A percentile compares a stretch with the other conserved stretches of the same genome.
These are phyloP conservation scores for Cyclotella kingstonii DNA, from an alignment of 108 stramenopile species.

Conservation along the genomic window DNA sequence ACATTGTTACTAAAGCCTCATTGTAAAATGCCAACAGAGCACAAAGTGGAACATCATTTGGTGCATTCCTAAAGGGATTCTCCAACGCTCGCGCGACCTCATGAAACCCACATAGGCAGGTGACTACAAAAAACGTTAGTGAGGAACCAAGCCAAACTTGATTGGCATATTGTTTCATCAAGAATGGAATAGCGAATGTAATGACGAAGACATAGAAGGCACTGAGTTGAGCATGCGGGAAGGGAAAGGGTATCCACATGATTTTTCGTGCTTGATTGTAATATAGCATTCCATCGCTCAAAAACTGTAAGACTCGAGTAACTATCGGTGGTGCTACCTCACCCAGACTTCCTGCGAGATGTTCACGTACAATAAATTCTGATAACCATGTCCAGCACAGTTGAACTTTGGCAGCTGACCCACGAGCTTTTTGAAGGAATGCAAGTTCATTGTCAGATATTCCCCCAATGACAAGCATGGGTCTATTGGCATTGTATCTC, in stretches of 20 bases:
- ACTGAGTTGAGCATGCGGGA: slow-evolving; percentile 71
- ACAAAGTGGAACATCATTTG: slow-evolving; percentile 71
- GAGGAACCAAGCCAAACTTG: slow-evolving; percentile 47
- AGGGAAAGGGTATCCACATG: slow-evolving; percentile 75
- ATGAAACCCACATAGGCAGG: slow-evolving; percentile 65
- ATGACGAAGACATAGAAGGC: slow-evolving; percentile 57
- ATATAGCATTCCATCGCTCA: slow-evolving; percentile 72
- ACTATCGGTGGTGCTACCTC: slow-evolving; percentile 71
- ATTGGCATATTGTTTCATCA: slow-evolving; percentile 71
- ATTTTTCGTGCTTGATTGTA: slow-evolving; percentile 82
- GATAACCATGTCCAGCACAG: slow-evolving; percentile 71
- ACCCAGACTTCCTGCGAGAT: slow-evolving; percentile 64
- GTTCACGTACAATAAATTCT: slow-evolving; percentile 75
- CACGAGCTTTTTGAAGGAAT: slow-evolving; percentile 64
- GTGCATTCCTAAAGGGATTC: slow-evolving; percentile 79
- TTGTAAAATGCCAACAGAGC: slow-evolving; percentile 70
- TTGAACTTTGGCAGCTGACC: slow-evolving; percentile 67
- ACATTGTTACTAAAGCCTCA: slow-evolving; percentile 72
- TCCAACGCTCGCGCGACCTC: slow-evolving; percentile 81
- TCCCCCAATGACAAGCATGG: slow-evolving; percentile 74
- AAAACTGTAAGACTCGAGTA: slow-evolving; percentile 64
- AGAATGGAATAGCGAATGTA: slow-evolving; percentile 50
- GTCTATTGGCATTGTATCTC: slow-evolving; percentile 58
- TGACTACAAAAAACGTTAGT: slow-evolving; percentile 62
- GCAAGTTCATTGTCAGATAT: slow-evolving; percentile 68